Base-by-base conservation (phyloP, 2,329 filamentous ascomycete genomes). In the Chalara sp. region DNA sequence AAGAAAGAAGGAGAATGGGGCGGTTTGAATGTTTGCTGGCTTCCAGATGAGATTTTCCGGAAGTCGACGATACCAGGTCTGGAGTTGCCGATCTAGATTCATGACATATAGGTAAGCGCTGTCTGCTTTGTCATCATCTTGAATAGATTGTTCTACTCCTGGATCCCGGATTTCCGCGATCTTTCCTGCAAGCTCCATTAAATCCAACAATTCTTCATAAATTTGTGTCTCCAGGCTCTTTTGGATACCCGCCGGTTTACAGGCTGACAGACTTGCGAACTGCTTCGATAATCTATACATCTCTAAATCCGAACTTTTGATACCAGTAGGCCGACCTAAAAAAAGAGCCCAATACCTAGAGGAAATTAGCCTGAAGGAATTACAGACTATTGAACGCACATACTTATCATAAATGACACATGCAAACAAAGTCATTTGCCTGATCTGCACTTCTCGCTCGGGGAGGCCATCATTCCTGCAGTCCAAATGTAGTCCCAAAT, bases 111-210 rank as follows among this genome's bases (percentile, higher is more conserved):
- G 64, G 50, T 79, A 79, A 5, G 71, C 72, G 48, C 70, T 70
- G 30, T 76, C 68, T 11, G 57, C 63, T 11, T 76, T 68, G 8
- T 61, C 64, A 6, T 57, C 67, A 65, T 48, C 61, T 61, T 13
- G 64, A 61, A 10, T 65, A 62, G 12, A 61, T 61, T 41, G 65
- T n/a, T 37, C 35, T 63, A 21, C 55, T 63, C 28, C 61, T 56
- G 44, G 42, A 50, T 70, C 66, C 31, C 67, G 57, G 3, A 65
- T 72, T 54, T 78, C 75, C 4, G 73, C 72, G 29, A 78, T 76
- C 48, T 72, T 74, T 40, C 75, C 75, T 1, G 75, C 74, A 6
- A 79, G 65, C 53, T 76, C 76, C 75, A 79, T 76, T n/a, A 80
- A 65, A 55, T 78, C 75, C 35, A 78, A 69, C 6, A 79, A 68